Percentiles rank a stretch among this genome's conserved stretches.
These are phyloP conservation scores for Aspergillus japonicus DNA, from an alignment of 2,329 filamentous ascomycete species.

Conservation along the genomic window DNA sequence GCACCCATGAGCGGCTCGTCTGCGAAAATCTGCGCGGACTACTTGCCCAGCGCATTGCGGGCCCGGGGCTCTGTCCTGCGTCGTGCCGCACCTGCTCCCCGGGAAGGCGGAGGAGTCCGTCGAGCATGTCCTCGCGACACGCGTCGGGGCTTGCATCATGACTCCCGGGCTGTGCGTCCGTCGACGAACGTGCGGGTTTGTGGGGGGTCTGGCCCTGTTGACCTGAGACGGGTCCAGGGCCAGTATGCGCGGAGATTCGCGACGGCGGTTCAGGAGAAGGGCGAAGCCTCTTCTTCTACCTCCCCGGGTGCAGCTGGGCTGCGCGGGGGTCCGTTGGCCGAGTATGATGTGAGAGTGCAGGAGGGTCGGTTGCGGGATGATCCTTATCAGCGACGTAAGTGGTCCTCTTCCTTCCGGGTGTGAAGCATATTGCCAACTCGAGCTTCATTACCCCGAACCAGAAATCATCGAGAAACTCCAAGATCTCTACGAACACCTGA, in stretches of 20 bases:
- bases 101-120: neutral
- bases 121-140: neutral
- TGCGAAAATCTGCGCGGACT: constrained; percentile 31
- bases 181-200: neutral
- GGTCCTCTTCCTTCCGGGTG: neutral
- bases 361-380: constrained; percentile 77
- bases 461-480: constrained; percentile 88
- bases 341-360: constrained; percentile 82
- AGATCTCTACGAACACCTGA: constrained; percentile 80
- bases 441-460: constrained; percentile 32
- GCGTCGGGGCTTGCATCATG: neutral
- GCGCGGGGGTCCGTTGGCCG: constrained; percentile 68
- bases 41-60: constrained; percentile 28
- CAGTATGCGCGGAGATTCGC: constrained; percentile 19
- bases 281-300: neutral
- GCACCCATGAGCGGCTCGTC: constrained; percentile 32
- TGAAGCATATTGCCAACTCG: neutral
- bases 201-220: neutral
- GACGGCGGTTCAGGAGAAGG: constrained; percentile 15
- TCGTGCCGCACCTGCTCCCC: neutral
- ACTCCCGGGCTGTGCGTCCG: neutral
- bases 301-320: constrained; percentile 10
- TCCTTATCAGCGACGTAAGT: constrained; percentile 79
- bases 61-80: constrained; percentile 19
- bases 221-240: neutral